Base-by-base conservation (phyloP, 306 rosid genomes). In the Sindora glabra region DNA sequence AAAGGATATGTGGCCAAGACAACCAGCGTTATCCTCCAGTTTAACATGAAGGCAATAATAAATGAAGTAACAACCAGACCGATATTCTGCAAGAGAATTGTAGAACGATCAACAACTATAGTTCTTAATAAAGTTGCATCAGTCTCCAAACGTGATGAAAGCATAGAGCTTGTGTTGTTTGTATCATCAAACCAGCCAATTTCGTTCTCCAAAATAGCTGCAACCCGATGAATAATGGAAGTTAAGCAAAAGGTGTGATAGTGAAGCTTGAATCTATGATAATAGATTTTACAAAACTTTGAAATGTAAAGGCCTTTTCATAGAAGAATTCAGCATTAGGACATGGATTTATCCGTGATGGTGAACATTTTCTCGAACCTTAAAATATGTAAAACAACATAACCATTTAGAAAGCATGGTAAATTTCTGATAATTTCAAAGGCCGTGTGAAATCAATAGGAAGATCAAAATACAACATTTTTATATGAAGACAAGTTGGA, bases 181-280 rank as follows among this genome's bases (percentile, higher is more conserved):
- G 80, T 65, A 40, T 86, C 89, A 78, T 88, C 98, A 73, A 92
- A 92, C 96, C 98, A 88, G 34, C 90, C 96, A 24, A 92, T 88
- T 81, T 92, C 98, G 36, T 92, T 92, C 82, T 83, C 86, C 88
- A 86, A 70, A 55, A 92, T 88, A 64, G 96, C 98, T 92, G 82
- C 79, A 83, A 49, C 51, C 67, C 38, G 18, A 65, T 27, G 24
- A 53, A 27, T 10, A 37, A 50, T 24, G 6, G 33, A 33, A 72
- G 37, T 70, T 34, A 26, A 60, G 69, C 30, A 26, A 14, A 45
- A 18, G 24, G 17, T 11, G 29, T 53, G 33, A 50, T 14, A 26
- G 27, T 27, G 18, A 33, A 48, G 48, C 24, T 62, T 29, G 25
- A 24, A 24, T 24, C 30, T 42, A 26, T 6, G 53, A 59, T 36